These are phyloP conservation scores for Ascochyta fabae DNA, from an alignment of 2,329 filamentous ascomycete species.

Conservation along the genomic window DNA sequence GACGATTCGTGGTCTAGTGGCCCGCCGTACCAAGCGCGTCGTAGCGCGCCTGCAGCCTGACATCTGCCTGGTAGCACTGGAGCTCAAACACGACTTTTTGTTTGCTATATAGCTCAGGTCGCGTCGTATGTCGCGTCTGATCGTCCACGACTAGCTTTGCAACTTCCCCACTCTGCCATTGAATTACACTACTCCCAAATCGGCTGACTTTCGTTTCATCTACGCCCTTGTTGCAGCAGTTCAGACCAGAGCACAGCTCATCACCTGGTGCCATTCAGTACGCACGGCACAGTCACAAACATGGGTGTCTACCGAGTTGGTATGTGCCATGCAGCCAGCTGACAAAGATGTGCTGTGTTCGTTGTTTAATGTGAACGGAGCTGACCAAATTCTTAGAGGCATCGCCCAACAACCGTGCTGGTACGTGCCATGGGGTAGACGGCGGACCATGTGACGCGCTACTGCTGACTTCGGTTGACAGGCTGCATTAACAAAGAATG, in stretches of 20 bases:
- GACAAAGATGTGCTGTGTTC: neutral
- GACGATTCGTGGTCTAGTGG: conserved; percentile 18
- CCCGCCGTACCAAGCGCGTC: conserved; percentile 17
- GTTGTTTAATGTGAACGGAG: neutral
- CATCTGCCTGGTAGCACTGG: conserved; percentile 9
- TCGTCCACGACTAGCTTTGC: neutral
- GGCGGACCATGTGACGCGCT: neutral
- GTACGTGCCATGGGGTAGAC: neutral
- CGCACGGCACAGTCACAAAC: conserved; percentile 3
- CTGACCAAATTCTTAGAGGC: conserved; percentile 21
- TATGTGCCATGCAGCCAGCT: conserved; percentile 15
- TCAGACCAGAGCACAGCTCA: neutral
- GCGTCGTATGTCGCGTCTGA: neutral
- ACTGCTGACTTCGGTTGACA: neutral
- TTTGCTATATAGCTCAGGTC: conserved; percentile 1
- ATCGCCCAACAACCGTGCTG: conserved; percentile 66
- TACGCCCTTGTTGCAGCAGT: neutral
- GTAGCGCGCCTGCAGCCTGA: conserved; percentile 16
- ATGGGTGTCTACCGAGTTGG: conserved; percentile 41
- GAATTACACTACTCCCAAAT: neutral
- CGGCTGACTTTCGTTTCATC: neutral
- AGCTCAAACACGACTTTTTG: conserved; percentile 3
- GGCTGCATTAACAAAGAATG: conserved; percentile 75
- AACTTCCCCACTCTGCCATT: neutral
- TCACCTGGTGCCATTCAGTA: neutral